A percentile compares a stretch with the other conserved stretches of the same genome.
Conservation (phyloP, 2,329 filamentous ascomycete species). For the Sclerotinia sclerotiorum region DNA sequence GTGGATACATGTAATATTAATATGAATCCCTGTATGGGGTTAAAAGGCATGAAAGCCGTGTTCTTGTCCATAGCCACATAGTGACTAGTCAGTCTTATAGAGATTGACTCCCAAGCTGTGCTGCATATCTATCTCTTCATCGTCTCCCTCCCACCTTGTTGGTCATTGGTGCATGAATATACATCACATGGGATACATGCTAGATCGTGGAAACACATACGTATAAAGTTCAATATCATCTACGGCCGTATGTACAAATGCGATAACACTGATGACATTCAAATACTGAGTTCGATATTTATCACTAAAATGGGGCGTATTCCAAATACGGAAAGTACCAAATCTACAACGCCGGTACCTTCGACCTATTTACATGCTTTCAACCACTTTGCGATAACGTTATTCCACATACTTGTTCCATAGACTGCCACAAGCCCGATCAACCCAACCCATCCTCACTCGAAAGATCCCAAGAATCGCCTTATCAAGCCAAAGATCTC, state of each 20-base stretch:
- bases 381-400: not conserved
- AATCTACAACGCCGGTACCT: not conserved
- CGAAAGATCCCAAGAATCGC: not conserved
- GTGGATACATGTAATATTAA: not conserved
- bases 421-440: not conserved
- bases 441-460: not conserved
- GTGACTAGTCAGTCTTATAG: not conserved
- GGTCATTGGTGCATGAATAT: not conserved
- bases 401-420: too few relatives aligned
- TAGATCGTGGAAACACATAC: not conserved
- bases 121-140: not conserved
- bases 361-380: not conserved
- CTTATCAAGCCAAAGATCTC: constrained; percentile 9
- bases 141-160: not conserved
- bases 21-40: not conserved
- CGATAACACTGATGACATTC: too few relatives aligned
- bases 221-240: too few relatives aligned
- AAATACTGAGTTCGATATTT: not conserved
- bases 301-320: not conserved
- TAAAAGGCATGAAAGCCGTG: not conserved
- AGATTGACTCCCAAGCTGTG: not conserved
- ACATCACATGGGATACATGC: not conserved
- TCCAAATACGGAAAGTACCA: not conserved
- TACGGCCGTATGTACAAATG: too few relatives aligned
- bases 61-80: not conserved